Evolutionary conservation across 2,329 filamentous ascomycete species (phyloP).

Genomic region (Lachnellula hyalina): DNA sequence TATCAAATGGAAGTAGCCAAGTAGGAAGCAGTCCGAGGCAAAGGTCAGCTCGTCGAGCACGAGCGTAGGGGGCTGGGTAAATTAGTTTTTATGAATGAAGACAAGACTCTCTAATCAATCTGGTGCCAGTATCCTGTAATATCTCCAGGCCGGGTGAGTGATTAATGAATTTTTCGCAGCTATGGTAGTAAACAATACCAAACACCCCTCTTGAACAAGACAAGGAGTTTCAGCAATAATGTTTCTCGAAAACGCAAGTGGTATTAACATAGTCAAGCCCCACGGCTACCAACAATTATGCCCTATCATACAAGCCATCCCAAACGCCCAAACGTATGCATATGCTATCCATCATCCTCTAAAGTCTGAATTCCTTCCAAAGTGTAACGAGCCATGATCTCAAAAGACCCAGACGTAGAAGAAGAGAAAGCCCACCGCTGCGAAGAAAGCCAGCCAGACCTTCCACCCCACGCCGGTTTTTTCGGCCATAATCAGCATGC

Average conservation of each 20-base stretch:
- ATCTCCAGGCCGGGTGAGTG: background rate
- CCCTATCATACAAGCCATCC: slow-evolving; percentile 7
- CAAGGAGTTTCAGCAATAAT: background rate
- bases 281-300: slow-evolving; percentile 5
- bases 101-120: too few species aligned
- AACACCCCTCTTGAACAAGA: too few species aligned
- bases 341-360: background rate
- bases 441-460: slow-evolving; percentile 87
- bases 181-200: too few species aligned
- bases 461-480: slow-evolving; percentile 93
- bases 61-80: background rate
- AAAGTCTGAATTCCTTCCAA: background rate
- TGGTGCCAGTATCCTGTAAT: background rate
- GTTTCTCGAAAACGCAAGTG: background rate
- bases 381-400: slow-evolving; percentile 17
- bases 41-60: slow-evolving; percentile 1
- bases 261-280: slow-evolving; percentile 9
- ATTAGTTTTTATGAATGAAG: too few species aligned
- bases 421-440: slow-evolving; percentile 76
- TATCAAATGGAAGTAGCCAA: slow-evolving; percentile 25
- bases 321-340: slow-evolving; percentile 6
- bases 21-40: slow-evolving; percentile 26
- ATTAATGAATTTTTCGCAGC: background rate
- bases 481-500: slow-evolving; percentile 95
- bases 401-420: slow-evolving; percentile 88